Evolutionary conservation across 176 grass and related monocot genomes (phyloP).

Genomic region (Juncus effusus): DNA sequence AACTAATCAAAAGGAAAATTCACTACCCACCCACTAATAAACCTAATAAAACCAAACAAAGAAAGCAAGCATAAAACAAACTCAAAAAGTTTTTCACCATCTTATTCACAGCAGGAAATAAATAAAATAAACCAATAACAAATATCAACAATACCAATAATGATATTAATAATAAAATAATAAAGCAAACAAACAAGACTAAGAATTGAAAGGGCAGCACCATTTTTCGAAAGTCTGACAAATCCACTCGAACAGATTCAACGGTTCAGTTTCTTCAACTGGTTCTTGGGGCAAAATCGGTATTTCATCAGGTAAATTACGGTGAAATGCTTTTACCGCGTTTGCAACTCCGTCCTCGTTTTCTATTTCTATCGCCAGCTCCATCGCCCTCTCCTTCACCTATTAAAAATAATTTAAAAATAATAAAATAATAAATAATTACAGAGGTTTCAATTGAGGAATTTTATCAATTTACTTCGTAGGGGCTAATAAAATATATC

Average conservation of each 20-base stretch:
- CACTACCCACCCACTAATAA: too few relatives aligned
- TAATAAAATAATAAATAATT: too few relatives aligned
- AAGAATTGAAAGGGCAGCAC: constrained; percentile 56
- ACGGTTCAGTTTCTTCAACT: constrained; percentile 39
- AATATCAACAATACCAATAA: constrained; percentile 14
- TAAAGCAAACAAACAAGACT: constrained; percentile 19
- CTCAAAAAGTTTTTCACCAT: neutral
- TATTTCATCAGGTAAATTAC: constrained; percentile 59
- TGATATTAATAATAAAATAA: constrained; percentile 6
- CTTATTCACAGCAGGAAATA: constrained; percentile 38
- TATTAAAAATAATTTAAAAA: constrained; percentile 15
- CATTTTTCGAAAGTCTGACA: constrained; percentile 63
- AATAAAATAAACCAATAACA: constrained; percentile 25
- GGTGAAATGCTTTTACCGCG: constrained; percentile 78
- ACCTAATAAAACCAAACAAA: too few relatives aligned
- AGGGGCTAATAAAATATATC: too few relatives aligned
- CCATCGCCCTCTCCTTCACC: constrained; percentile 71
- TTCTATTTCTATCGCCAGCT: constrained; percentile 71
- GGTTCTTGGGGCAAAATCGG: constrained; percentile 28
- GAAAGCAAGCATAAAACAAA: neutral
- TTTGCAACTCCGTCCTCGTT: constrained; percentile 86
- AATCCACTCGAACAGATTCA: constrained; percentile 49
- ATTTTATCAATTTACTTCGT: too few relatives aligned
- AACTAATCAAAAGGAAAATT: too few relatives aligned
- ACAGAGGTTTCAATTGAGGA: too few relatives aligned